Base-by-base conservation (phyloP, 345 rosid genomes). In the Eucalyptus globulus region DNA sequence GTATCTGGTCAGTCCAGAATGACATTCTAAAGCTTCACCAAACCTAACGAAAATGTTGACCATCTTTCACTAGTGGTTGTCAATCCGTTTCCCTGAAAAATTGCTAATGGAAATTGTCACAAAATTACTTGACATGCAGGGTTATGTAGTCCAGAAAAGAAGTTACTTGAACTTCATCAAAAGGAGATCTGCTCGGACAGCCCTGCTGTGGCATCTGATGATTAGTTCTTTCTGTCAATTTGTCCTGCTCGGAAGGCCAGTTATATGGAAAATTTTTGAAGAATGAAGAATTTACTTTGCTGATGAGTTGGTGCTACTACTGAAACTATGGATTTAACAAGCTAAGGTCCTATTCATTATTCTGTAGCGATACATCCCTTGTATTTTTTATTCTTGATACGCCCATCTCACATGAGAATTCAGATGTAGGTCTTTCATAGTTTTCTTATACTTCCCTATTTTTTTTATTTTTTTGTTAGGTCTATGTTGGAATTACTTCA, bases 91-190 rank as follows among this genome's bases (percentile, higher is more conserved):
- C 83, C 83, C 45, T 21, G 83, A 37, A 76, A 76, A 76, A 76
- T 76, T 19, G 47, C 83, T 76, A 76, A 37, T 37, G 3, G 45
- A 72, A 21, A 11, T 19, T 0, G 5, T 40, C 85, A 37, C 85
- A 21, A 76, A 40, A 37, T 76, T 76, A 76, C 47, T 40, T 40
- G 85, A 69, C 87, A 27, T 91, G 91, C 94, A 96, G 99, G 99
- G 44, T 94, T 97, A 15, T 95, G 99, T 54, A 91, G 90, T 90
- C 99, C 99, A 9, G 98, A 97, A 91, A 91, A 91, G 91, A 93
- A 87, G 89, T 89, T 97, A 91, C 86, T 95, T 88, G 97, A 97
- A 89, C 98, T 97, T 87, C 99, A 97, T 94, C 91, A 90, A 89
- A 88, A 54, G 90, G 97, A 94, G 88, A 94, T 92, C 92, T 97